A percentile compares a stretch with the other conserved stretches of the same genome.
Evolutionary conservation across 768 basidiomycete species (phyloP).

Genomic region (Termitomyces sp.): DNA sequence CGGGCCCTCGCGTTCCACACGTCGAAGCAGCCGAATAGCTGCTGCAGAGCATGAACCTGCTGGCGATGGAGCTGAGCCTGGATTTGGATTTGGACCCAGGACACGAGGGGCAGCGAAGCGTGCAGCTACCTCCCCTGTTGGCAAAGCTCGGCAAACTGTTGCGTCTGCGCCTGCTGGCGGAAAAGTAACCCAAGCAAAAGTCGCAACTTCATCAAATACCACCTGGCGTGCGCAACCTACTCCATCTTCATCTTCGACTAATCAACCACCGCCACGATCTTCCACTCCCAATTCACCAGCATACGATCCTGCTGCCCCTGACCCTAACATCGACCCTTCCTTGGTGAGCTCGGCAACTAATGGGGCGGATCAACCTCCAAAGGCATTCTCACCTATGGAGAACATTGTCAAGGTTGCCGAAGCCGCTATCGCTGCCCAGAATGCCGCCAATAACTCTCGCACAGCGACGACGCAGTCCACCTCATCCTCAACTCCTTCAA

Average conservation of each 20-base stretch:
- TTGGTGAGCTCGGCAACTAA: constrained; percentile 6
- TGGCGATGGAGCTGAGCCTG: neutral
- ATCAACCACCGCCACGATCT: neutral
- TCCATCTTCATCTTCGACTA: neutral
- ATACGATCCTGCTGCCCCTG: neutral
- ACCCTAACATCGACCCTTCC: constrained; percentile 17
- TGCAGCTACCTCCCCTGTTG: constrained; percentile 3
- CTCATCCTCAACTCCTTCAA: neutral
- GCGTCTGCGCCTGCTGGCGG: constrained; percentile 7
- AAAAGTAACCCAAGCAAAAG: constrained; percentile 9
- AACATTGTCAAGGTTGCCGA: constrained; percentile 35
- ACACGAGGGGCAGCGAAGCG: constrained; percentile 14
- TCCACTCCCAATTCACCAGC: neutral
- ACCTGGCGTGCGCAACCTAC: neutral
- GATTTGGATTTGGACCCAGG: constrained; percentile 10
- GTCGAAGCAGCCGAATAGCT: constrained; percentile 10
- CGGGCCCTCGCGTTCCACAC: constrained; percentile 11
- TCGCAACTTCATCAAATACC: constrained; percentile 6
- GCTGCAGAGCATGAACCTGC: neutral
- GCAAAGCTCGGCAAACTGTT: constrained; percentile 4
- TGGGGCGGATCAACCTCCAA: neutral
- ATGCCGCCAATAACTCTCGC: constrained; percentile 15
- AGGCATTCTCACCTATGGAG: constrained; percentile 25
- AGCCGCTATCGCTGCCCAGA: constrained; percentile 32
- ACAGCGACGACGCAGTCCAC: neutral